Evolutionary conservation across 306 rosid genomes (phyloP).

Genomic region (Astragalus glycyphyllos): DNA sequence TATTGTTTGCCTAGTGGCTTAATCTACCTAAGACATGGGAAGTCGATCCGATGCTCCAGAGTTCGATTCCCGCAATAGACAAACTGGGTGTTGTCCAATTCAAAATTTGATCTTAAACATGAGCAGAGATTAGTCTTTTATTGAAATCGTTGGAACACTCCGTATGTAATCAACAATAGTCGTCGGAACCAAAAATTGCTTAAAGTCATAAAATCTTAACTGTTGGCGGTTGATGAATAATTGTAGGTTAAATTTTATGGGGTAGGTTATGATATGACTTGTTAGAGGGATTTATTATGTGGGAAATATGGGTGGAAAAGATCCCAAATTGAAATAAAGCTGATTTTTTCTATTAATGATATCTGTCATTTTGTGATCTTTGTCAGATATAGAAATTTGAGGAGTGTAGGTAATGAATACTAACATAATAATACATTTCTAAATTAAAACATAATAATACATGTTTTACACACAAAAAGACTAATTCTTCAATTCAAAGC

Average conservation of each 20-base stretch:
- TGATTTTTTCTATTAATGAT: slow-evolving; percentile 4
- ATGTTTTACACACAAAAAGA: not conserved
- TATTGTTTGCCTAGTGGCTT: too few species aligned
- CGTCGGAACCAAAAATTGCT: too few species aligned
- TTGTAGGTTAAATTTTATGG: slow-evolving; percentile 7
- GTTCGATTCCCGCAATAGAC: too few species aligned
- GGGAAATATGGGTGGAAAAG: not conserved
- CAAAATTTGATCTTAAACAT: too few species aligned
- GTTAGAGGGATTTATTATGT: slow-evolving; percentile 28
- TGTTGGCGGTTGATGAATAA: slow-evolving; percentile 14
- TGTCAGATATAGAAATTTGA: slow-evolving; percentile 37
- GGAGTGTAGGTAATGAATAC: slow-evolving; percentile 28
- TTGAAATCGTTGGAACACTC: too few species aligned
- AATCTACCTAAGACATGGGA: too few species aligned
- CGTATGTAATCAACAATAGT: too few species aligned
- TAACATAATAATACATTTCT: not conserved
- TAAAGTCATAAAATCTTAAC: not conserved
- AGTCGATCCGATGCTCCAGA: too few species aligned
- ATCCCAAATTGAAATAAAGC: not conserved
- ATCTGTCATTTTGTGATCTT: slow-evolving; percentile 33
- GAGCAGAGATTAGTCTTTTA: too few species aligned
- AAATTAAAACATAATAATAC: not conserved
- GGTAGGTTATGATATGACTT: slow-evolving; percentile 37
- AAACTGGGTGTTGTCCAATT: too few species aligned
- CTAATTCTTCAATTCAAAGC: not conserved